Evolutionary conservation across 108 stramenopile species (phyloP), one percentile per base, ranked within the genome.

Genomic region (Fragilariopsis cylindrus): DNA sequence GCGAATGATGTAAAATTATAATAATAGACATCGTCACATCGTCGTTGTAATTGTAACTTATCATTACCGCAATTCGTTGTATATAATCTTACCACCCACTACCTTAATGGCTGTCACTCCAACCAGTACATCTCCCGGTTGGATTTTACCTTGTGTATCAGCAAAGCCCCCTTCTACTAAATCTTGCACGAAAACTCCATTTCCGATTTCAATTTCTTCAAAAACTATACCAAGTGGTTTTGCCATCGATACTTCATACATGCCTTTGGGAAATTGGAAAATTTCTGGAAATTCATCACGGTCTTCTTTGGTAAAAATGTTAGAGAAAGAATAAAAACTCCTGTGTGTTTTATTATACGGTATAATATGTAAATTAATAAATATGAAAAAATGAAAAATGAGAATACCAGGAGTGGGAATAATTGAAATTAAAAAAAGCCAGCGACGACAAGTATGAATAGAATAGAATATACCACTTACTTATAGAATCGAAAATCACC

Each of bases 141-240:
- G 74, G 41, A 95, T 76, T 9, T 76, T 75, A 7, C 90, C 94
- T 55, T 85, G 76, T n/a, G 55, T 66, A 45, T 78, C 86, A 5
- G 94, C 94, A 46, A 89, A 83, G 2, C 94, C 94, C 46, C 85
- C 94, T 70, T 95, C 92, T 7, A 92, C 94, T 9, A 95, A 63
- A 72, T 90, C 94, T 43, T 82, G 72, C 2, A 95, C 86, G 68
- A 81, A 88, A 13, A 95, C 82, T 3, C 91, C 94, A 5, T 78
- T 68, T 1, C 88, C 87, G 9, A 69, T 62, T 62, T 91, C 90
- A 58, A 92, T 87, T 48, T 95, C 94, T 81, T 95, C 94, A 75
- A 95, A 95, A 15, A 92, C 57, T n/a, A 95, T 92, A 4, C 94
- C 94, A 16, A 89, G 74, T 49, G 94, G 94, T 67, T 80, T 88